Evolutionary conservation across 768 basidiomycete genomes (phyloP).

Genomic region (Mycena vulgaris): DNA sequence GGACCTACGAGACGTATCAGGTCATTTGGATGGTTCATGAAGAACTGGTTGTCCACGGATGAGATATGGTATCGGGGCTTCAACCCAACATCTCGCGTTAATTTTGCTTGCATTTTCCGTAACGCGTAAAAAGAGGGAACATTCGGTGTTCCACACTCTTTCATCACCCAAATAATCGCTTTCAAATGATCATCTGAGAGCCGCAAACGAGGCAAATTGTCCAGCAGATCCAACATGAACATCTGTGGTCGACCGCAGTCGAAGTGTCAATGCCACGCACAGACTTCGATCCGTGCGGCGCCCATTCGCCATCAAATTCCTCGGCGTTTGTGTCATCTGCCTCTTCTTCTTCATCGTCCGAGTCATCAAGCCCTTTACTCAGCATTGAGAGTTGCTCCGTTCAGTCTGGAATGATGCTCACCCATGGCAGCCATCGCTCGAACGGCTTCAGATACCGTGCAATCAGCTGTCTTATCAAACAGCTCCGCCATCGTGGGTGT

Average conservation of each 20-base stretch:
- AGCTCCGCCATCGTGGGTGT: slow-evolving; percentile 1
- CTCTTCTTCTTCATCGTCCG: slow-evolving; percentile 10
- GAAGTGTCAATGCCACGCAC: background rate
- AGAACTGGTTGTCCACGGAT: slow-evolving; percentile 46
- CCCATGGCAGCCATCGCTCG: slow-evolving; percentile 4
- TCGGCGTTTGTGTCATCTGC: background rate
- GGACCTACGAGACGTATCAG: slow-evolving; percentile 34
- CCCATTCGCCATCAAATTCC: background rate
- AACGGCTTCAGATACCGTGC: background rate
- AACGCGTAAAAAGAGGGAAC: slow-evolving; percentile 49
- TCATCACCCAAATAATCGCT: slow-evolving; percentile 50
- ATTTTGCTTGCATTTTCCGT: slow-evolving; percentile 43
- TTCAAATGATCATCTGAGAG: slow-evolving; percentile 52
- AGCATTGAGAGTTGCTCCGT: background rate
- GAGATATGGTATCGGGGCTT: slow-evolving; percentile 41
- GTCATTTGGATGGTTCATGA: slow-evolving; percentile 41
- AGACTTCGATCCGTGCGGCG: slow-evolving; percentile 13
- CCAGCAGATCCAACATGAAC: slow-evolving; percentile 44
- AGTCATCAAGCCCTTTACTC: background rate
- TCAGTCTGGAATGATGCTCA: background rate
- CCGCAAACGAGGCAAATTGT: no score
- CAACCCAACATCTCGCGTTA: slow-evolving; percentile 33
- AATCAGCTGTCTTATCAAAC: background rate
- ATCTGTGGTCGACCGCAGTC: background rate
- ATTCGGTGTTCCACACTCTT: slow-evolving; percentile 45